Conservation (phyloP, 805 yeast species). For the Pichia paraexigua region DNA sequence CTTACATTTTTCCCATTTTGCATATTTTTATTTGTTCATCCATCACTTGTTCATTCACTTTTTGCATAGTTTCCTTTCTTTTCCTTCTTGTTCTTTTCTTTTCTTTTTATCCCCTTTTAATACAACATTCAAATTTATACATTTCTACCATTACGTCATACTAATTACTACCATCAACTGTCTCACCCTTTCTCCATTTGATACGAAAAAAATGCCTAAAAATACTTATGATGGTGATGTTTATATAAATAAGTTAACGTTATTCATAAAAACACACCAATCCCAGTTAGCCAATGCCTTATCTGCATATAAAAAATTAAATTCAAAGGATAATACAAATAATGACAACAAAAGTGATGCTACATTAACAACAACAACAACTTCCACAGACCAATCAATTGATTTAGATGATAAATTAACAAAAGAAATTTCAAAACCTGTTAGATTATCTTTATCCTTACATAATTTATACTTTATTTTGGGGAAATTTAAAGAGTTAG, state of each 20-base stretch:
- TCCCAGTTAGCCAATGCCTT: slow-evolving; percentile 53
- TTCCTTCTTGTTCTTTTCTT: too few species aligned
- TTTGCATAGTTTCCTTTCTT: not conserved
- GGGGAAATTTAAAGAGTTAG: slow-evolving; percentile 46
- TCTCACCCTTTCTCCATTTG: too few species aligned
- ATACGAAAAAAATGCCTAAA: slow-evolving; percentile 12
- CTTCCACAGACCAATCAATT: not conserved
- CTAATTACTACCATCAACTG: not conserved
- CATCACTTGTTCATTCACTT: not conserved
- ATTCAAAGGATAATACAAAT: slow-evolving; percentile 10
- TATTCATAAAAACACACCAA: slow-evolving; percentile 48
- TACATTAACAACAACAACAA: too few species aligned
- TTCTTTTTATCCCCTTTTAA: not conserved
- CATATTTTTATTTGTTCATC: not conserved
- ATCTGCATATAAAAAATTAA: slow-evolving; percentile 40
- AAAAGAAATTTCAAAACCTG: slow-evolving; percentile 34
- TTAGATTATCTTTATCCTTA: slow-evolving; percentile 48
- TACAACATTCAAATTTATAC: not conserved
- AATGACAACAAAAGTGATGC: not conserved
- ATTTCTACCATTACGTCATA: not conserved
- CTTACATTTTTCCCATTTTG: not conserved
- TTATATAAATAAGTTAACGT: slow-evolving; percentile 45
- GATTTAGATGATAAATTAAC: slow-evolving; percentile 11
- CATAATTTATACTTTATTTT: slow-evolving; percentile 57
- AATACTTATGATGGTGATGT: slow-evolving; percentile 48